Base-by-base conservation (phyloP, 805 yeast genomes). In the Tanozyma kutaoensis region DNA sequence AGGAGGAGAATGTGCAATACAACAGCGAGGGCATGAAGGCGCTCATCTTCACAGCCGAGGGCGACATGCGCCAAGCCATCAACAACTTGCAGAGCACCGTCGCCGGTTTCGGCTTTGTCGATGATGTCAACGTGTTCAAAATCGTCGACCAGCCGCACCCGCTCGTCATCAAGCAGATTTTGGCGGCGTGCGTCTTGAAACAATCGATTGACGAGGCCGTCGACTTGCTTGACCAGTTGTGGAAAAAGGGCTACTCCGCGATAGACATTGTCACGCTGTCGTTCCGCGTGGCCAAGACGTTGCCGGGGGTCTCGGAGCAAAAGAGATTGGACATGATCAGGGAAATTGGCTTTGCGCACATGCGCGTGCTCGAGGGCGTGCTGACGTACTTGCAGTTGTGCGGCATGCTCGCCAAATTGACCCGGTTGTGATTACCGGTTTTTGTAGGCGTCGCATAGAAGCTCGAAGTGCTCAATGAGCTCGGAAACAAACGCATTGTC, bases 141-240 rank as follows among this genome's bases (percentile, higher is more conserved):
- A 81, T 91, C 32, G 97, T 91, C 3, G 98, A 91, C 48, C 78
- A 85, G 28, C 98, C 98, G 3, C 97, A 91, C 53, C 98, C 98
- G 0, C 51, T 85, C 26, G 73, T 81, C 4, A 76, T 91, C 21
- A 72, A 72, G 39, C 72, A 72, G 39, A 53, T 80, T 22, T 48
- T 79, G 27, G 50, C 58, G 20, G 61, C 66, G 1, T 56, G 64
- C 33, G 42, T 52, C 5, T 51, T 61, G 30, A 39, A 43, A 15
- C 39, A 38, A 10, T 50, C 59, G 12, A 65, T 84, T 17, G 93
- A 85, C 31, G 69, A 59, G 4, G 75, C 93, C 2, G 45, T 85
- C 9, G 69, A 58, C 8, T 62, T 69, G 23, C 63, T 91, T 37
- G 72, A 69, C 27, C 62, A 65, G 4, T 60, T 91, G 17, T 88